These are phyloP conservation scores for Hypoxylon sp. DNA, from an alignment of 2,329 filamentous ascomycete species.

Conservation along the genomic window DNA sequence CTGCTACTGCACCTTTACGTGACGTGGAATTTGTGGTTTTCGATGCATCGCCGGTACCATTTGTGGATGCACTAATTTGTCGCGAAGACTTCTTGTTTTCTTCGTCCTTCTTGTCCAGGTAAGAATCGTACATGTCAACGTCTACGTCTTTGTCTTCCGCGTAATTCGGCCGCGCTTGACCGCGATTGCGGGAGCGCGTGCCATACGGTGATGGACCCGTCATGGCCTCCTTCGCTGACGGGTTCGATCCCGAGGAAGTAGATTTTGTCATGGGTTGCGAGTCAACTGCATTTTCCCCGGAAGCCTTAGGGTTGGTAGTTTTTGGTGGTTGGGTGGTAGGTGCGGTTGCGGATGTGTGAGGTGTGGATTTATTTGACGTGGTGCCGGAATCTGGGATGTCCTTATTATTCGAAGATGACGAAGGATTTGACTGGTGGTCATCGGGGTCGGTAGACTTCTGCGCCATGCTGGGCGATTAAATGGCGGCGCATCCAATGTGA, in stretches of 20 bases:
- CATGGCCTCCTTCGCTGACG: slow-evolving; percentile 65
- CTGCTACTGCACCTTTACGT: slow-evolving; percentile 59
- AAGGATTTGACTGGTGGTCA: slow-evolving; percentile 56
- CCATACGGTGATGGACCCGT: slow-evolving; percentile 81
- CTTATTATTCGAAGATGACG: slow-evolving; percentile 55
- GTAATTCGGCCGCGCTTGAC: slow-evolving; percentile 89
- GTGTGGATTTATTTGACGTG: slow-evolving; percentile 52
- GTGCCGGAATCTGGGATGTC: slow-evolving; percentile 51
- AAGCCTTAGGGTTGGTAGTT: slow-evolving; percentile 47
- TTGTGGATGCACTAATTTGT: slow-evolving; percentile 59
- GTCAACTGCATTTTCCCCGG: slow-evolving; percentile 55
- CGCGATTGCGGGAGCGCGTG: slow-evolving; percentile 92
- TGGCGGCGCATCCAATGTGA: slow-evolving; percentile 55
- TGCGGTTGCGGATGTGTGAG: slow-evolving; percentile 52
- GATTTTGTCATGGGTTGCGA: slow-evolving; percentile 66
- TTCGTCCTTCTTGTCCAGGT: slow-evolving; percentile 68
- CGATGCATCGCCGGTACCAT: slow-evolving; percentile 53
- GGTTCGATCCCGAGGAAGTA: slow-evolving; percentile 62
- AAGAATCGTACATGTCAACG: slow-evolving; percentile 83
- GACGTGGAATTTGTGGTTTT: slow-evolving; percentile 52
- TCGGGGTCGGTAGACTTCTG: slow-evolving; percentile 55
- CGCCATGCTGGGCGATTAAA: slow-evolving; percentile 56
- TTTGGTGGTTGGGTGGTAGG: slow-evolving; percentile 47
- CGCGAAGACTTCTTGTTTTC: slow-evolving; percentile 71
- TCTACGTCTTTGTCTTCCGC: slow-evolving; percentile 94